phyloP scores from a whole-genome alignment of 805 yeast species.

The Clavispora phyllophila region DNA sequence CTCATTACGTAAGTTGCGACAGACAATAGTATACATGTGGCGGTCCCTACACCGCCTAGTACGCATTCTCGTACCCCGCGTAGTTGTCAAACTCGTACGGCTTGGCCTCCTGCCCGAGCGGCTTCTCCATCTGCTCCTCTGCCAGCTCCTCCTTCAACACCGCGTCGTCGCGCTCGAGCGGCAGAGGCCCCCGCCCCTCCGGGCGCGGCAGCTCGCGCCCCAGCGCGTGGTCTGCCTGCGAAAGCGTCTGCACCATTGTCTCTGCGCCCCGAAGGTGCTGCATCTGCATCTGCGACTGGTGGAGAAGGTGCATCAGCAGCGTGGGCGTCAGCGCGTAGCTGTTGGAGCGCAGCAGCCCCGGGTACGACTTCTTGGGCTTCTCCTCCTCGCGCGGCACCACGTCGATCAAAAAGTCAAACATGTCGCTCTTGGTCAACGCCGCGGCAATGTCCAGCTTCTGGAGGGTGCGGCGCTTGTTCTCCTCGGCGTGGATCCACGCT shows the following conservation, averaged over 20 bases:
- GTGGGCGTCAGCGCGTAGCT: constrained; percentile 12
- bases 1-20: too few relatives aligned
- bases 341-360: constrained; percentile 17
- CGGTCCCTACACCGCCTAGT: constrained; percentile 1
- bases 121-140: neutral
- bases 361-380: constrained; percentile 42
- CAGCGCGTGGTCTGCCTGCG: neutral
- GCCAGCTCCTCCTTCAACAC: constrained; percentile 1
- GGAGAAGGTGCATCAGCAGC: constrained; percentile 8
- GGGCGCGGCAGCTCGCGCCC: neutral
- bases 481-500: constrained; percentile 99
- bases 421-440: constrained; percentile 88
- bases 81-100: constrained; percentile 8
- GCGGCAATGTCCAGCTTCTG: constrained; percentile 95
- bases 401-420: constrained; percentile 96
- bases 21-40: too few relatives aligned
- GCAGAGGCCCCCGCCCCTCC: constrained; percentile 2
- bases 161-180: constrained; percentile 4
- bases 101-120: constrained; percentile 2
- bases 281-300: constrained; percentile 10
- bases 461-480: constrained; percentile 86
- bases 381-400: constrained; percentile 90
- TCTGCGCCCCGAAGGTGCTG: neutral
- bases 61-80: constrained; percentile 9
- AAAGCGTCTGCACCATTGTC: neutral